Conservation (phyloP, 1,284 basidiomycete genomes). For the Tilletia horrida region DNA sequence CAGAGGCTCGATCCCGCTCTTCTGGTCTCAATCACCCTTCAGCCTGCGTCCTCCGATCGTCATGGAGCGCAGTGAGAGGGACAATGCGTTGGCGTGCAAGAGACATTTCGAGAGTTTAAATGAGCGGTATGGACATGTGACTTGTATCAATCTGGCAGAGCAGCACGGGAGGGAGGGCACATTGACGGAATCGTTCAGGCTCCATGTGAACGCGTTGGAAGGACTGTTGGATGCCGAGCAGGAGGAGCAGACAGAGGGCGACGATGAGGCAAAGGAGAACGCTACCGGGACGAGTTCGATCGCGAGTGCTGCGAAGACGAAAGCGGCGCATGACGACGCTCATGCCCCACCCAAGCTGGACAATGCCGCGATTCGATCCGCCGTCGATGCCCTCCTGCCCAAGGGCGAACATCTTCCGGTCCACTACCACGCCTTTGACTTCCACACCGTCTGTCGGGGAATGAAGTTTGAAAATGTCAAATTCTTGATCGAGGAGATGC, state of each 20-base stretch:
- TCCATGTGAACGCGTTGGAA: conserved; percentile 62
- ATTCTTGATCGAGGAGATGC: conserved; percentile 70
- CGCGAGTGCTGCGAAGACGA: neutral
- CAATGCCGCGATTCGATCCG: conserved; percentile 39
- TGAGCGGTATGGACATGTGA: conserved; percentile 61
- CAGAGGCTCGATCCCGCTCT: conserved; percentile 27
- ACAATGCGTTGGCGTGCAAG: conserved; percentile 69
- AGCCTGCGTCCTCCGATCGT: conserved; percentile 82
- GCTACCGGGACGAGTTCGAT: too few relatives aligned
- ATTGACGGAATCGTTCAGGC: conserved; percentile 74
- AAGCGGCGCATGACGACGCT: neutral
- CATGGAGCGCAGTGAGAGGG: conserved; percentile 71
- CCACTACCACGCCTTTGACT: conserved; percentile 68
- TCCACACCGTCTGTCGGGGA: conserved; percentile 82
- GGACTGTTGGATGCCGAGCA: conserved; percentile 56
- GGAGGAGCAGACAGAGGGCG: conserved; percentile 56
- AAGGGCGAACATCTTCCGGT: conserved; percentile 27
- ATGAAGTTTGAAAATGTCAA: conserved; percentile 92
- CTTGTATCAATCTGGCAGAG: conserved; percentile 73
- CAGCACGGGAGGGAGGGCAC: conserved; percentile 79
- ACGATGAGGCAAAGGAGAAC: neutral
- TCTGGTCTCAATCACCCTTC: conserved; percentile 55
- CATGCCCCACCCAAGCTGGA: neutral
- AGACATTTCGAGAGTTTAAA: conserved; percentile 72
- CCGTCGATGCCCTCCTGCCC: conserved; percentile 22